Conservation (phyloP, 2,329 filamentous ascomycete species). For the Pseudopithomyces maydicus region DNA sequence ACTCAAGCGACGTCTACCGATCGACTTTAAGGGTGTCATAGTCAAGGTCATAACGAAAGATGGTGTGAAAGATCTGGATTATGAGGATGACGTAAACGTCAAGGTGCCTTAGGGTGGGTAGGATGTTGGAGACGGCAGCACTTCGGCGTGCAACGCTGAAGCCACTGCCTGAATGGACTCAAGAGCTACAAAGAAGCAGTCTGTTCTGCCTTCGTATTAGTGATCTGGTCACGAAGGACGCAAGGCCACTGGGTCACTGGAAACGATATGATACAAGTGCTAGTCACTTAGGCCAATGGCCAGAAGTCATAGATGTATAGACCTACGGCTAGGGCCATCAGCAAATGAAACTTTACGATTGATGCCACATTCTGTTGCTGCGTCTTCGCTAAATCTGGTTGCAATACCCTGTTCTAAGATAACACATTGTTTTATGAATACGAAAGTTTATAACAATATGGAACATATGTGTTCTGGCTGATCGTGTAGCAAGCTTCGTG, state of each 20-base stretch:
- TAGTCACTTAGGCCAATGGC: neutral
- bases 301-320: neutral
- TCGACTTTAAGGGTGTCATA: constrained; percentile 96
- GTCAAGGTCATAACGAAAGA: constrained; percentile 97
- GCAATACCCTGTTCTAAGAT: no score
- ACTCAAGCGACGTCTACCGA: constrained; percentile 92
- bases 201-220: no score
- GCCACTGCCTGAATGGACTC: neutral
- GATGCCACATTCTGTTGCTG: neutral
- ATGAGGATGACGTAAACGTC: constrained; percentile 78
- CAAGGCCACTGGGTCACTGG: neutral
- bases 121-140: neutral
- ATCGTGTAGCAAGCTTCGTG: no score
- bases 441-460: no score
- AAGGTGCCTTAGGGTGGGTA: constrained; percentile 58
- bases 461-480: no score
- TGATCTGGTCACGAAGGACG: no score
- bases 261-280: neutral
- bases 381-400: neutral
- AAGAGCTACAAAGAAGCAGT: no score
- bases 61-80: constrained; percentile 82
- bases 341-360: neutral
- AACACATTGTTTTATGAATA: no score
- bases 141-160: neutral
- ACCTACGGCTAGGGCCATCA: neutral